Base-by-base conservation (phyloP, 2,329 filamentous ascomycete species). In the Penicillium occitanis region DNA sequence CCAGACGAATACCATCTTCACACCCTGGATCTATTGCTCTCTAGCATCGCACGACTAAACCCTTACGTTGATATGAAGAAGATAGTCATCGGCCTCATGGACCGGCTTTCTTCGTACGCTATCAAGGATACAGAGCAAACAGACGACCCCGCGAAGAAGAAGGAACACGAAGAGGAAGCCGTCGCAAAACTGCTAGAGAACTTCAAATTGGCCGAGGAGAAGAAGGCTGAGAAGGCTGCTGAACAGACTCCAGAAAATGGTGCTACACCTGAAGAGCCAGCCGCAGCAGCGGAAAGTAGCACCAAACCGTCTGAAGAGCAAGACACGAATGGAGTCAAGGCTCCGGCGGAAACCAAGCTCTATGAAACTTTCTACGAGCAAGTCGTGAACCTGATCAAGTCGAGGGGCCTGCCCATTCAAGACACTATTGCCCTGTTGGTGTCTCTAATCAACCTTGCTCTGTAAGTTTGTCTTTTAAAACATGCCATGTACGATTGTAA, bases 1-100 rank as follows among this genome's bases (percentile, higher is more conserved):
- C 95, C 95, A 0, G 95, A 99, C 79, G 95, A 99, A 76, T 99
- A 94, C 77, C 96, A 99, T 79, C 87, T 99, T 25, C 93, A 99
- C 76, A 99, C 95, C 0, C 87, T 99, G 37, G 95, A 98, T 75
- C 91, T 97, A 76, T 92, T 99, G 77, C 87, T 99, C 40, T 95
- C 91, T 8, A 95, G 95, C 6, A 96, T 97, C 40, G 92, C 94
- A 14, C 86, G 94, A 66, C 84, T 99, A 44, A 97, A 99, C 73
- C 95, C 94, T 0, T 92, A 98, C 74, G 95, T 99, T 73, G 97
- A 99, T 71, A 89, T 99, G 80, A 99, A 99, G 81, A 91, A 91
- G 57, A 99, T 99, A 66, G 94, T 99, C 10, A 97, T 98, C 75
- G 95, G 94, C 30, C 84, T 99, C 67, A 99, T 99, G 96, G 94